Percentiles rank a stretch among this genome's conserved stretches.
Conservation (phyloP, 2,329 filamentous ascomycete genomes). For the Myriosclerotinia duriaeana region DNA sequence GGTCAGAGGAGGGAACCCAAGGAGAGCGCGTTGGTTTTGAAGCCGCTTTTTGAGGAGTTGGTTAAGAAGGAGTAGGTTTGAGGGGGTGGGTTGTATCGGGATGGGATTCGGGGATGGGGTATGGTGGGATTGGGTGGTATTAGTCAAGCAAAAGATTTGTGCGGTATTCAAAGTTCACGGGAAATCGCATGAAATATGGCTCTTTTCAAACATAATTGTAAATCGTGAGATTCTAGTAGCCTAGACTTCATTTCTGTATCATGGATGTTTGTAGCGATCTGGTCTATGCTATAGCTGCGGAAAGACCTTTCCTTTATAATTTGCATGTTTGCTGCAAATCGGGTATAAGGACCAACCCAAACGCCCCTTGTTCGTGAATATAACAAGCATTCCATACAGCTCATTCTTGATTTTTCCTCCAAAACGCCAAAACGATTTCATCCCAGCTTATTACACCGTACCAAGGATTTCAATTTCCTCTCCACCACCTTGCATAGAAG, state of each 20-base stretch:
- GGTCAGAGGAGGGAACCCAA: constrained; percentile 79
- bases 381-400: background rate
- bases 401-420: background rate
- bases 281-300: background rate
- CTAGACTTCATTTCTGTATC: background rate
- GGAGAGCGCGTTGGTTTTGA: constrained; percentile 74
- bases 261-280: background rate
- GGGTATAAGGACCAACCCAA: constrained; percentile 19
- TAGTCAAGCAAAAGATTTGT: background rate
- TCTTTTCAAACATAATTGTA: background rate
- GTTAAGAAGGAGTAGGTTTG: constrained; percentile 56
- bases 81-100: background rate
- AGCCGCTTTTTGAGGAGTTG: constrained; percentile 67
- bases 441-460: constrained; percentile 5
- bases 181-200: background rate
- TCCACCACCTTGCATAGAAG: constrained; percentile 32
- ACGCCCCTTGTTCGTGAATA: background rate
- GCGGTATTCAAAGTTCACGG: background rate
- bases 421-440: constrained; percentile 10
- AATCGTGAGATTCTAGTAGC: background rate
- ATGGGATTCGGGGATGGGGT: too few relatives aligned
- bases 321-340: constrained; percentile 6
- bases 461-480: constrained; percentile 39
- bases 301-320: constrained; percentile 1
- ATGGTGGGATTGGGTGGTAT: background rate